phyloP scores from a whole-genome alignment of 495 filamentous ascomycete genomes.

The Aspergillus olivimuriae region DNA sequence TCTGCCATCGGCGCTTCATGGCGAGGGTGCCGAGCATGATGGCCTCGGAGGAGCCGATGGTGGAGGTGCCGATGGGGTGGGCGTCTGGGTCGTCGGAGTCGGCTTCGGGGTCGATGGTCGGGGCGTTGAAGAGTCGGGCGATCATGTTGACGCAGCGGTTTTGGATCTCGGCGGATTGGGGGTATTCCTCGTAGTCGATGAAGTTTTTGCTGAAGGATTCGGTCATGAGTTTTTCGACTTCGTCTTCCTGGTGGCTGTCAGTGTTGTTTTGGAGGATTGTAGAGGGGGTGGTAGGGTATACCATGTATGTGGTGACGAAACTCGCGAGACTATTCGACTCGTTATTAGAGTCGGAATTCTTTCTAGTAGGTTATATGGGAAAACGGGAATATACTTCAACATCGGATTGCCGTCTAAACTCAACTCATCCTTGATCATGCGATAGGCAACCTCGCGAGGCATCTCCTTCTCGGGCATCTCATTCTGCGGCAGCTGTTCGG shows the following conservation, averaged over 20 bases:
- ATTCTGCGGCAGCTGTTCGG: constrained; percentile 66
- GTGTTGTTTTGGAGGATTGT: too few species aligned
- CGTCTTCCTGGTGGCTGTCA: constrained; percentile 85
- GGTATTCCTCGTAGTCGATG: constrained; percentile 90
- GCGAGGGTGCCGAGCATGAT: constrained; percentile 86
- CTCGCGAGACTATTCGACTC: constrained; percentile 50
- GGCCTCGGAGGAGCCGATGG: constrained; percentile 80
- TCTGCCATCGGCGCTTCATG: constrained; percentile 95
- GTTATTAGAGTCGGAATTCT: constrained; percentile 2
- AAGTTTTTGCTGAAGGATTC: constrained; percentile 89
- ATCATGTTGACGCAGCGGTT: constrained; percentile 93
- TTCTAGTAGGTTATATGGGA: neutral
- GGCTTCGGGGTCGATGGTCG: constrained; percentile 36
- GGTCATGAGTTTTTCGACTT: constrained; percentile 86
- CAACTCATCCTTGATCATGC: constrained; percentile 92
- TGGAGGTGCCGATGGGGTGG: constrained; percentile 74
- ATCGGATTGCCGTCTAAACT: constrained; percentile 48
- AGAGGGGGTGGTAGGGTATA: constrained; percentile 24
- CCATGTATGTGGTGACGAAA: constrained; percentile 86
- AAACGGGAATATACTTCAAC: constrained; percentile 57
- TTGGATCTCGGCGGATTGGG: constrained; percentile 82
- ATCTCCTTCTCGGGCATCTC: constrained; percentile 89
- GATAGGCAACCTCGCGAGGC: constrained; percentile 84
- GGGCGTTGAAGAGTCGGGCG: constrained; percentile 76
- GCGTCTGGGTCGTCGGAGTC: constrained; percentile 45